These are phyloP conservation scores for Zhuliangozyma parablackwelliae DNA, from an alignment of 1,139 yeast species.

Conservation along the genomic window DNA sequence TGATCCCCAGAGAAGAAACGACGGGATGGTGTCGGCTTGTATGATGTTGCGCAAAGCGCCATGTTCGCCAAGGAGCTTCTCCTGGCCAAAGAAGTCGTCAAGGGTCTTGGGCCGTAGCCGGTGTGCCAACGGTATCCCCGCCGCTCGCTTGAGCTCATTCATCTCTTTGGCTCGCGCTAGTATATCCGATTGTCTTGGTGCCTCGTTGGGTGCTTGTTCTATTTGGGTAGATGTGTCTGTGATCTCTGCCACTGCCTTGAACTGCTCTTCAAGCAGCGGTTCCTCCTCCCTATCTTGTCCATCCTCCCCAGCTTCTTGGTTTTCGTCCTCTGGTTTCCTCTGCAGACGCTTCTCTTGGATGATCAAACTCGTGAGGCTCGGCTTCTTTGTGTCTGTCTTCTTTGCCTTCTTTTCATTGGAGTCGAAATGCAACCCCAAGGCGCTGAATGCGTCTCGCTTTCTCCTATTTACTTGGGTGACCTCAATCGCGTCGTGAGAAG, in stretches of 20 bases:
- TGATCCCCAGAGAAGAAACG: slow-evolving; percentile 91
- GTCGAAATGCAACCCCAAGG: slow-evolving; percentile 28
- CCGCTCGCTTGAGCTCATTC: slow-evolving; percentile 37
- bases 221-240: not conserved
- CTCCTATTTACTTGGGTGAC: slow-evolving; percentile 1
- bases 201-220: not conserved
- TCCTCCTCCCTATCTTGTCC: slow-evolving; percentile 5
- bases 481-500: slow-evolving; percentile 5
- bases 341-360: slow-evolving; percentile 30
- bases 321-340: slow-evolving; percentile 2
- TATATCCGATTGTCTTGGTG: slow-evolving; percentile 8
- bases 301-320: too few species aligned
- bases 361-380: slow-evolving; percentile 28
- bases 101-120: slow-evolving; percentile 70
- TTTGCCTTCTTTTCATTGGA: slow-evolving; percentile 14
- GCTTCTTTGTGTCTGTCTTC: slow-evolving; percentile 17
- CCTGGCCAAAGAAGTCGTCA: slow-evolving; percentile 83
- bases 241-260: slow-evolving; percentile 4
- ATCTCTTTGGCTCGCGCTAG: slow-evolving; percentile 13
- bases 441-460: slow-evolving; percentile 21
- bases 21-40: slow-evolving; percentile 61
- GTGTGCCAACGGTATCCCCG: slow-evolving; percentile 78
- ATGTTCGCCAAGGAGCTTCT: slow-evolving; percentile 66
- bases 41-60: slow-evolving; percentile 74
- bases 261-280: slow-evolving; percentile 6